phyloP scores from a whole-genome alignment of 176 grass and related monocot genomes.

The Lolium perenne region DNA sequence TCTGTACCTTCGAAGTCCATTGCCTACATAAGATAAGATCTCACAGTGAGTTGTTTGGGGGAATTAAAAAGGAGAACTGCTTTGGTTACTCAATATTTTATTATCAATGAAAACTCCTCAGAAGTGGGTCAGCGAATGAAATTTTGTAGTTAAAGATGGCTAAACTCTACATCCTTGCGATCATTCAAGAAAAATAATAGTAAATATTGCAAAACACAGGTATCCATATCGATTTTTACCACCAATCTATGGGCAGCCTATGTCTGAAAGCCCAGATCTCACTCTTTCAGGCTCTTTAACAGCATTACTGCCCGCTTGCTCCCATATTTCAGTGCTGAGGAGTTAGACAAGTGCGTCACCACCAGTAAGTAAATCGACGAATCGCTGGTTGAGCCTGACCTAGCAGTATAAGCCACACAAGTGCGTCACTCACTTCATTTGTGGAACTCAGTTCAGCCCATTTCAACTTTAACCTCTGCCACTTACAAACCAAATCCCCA shows the following conservation, averaged over 20 bases:
- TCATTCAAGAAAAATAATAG: background rate
- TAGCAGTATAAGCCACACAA: background rate
- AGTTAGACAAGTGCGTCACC: background rate
- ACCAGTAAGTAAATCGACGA: background rate
- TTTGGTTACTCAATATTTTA: background rate
- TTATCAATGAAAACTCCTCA: background rate
- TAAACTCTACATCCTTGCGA: background rate
- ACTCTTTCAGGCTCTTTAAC: background rate
- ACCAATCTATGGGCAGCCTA: constrained; percentile 3
- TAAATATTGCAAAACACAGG: constrained; percentile 11
- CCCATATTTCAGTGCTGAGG: background rate
- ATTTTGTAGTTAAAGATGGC: background rate
- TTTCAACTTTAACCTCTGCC: background rate
- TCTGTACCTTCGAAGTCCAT: constrained; percentile 51
- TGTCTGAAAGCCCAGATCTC: background rate
- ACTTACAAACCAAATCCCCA: constrained; percentile 12
- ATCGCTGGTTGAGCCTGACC: background rate
- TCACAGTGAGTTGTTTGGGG: constrained; percentile 22
- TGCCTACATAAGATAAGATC: constrained; percentile 55
- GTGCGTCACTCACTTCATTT: background rate
- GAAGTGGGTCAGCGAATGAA: background rate
- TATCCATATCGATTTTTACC: background rate
- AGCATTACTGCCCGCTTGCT: background rate
- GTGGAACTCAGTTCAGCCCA: constrained; percentile 5
- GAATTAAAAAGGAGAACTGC: background rate